These are phyloP conservation scores for Cucumis variabilis DNA, from an alignment of 331 rosid species.

Conservation along the genomic window DNA sequence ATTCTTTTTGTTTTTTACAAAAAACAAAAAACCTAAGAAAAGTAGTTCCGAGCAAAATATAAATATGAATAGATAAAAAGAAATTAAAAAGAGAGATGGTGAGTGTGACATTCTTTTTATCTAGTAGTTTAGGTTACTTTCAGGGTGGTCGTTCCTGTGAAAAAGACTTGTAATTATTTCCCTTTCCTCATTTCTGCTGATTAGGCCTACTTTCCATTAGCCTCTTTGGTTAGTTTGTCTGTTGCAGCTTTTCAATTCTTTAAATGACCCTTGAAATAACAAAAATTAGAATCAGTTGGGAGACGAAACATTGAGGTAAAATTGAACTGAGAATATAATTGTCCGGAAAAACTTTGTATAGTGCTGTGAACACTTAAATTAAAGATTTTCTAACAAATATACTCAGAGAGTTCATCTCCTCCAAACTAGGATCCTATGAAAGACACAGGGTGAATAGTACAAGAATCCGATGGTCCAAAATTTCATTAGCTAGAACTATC, in stretches of 20 bases:
- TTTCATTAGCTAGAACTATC: neutral
- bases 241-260: neutral
- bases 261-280: neutral
- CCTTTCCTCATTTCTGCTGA: neutral
- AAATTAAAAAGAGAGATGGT: neutral
- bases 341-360: neutral
- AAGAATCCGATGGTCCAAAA: neutral
- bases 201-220: neutral
- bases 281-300: neutral
- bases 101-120: neutral
- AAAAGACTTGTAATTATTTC: neutral
- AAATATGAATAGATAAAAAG: slow-evolving; percentile 8
- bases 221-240: neutral
- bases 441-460: neutral
- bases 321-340: neutral
- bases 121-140: neutral
- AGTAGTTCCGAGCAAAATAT: neutral
- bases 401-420: neutral
- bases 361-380: neutral
- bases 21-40: neutral
- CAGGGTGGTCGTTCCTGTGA: neutral
- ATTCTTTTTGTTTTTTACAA: neutral
- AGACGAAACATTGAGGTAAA: neutral
- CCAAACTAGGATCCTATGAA: neutral
- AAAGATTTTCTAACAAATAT: neutral